phyloP scores from a whole-genome alignment of 1,284 basidiomycete species.

The Trichosporon sp. region DNA sequence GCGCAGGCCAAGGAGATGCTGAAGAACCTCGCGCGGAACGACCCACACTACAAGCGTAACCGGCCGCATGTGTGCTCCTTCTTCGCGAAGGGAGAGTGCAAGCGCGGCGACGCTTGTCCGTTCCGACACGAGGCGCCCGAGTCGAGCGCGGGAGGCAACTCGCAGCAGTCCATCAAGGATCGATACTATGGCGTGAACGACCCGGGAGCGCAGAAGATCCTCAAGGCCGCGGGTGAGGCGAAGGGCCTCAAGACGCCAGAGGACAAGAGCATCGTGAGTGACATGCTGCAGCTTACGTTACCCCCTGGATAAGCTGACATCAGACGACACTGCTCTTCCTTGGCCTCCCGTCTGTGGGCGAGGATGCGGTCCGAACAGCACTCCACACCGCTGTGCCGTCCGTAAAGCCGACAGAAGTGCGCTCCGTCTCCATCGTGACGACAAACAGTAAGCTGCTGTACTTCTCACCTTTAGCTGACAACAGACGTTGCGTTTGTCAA shows the following conservation, averaged over 20 bases:
- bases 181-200: constrained; percentile 85
- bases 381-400: constrained; percentile 67
- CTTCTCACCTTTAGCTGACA: not conserved
- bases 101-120: constrained; percentile 83
- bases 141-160: constrained; percentile 57
- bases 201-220: constrained; percentile 82
- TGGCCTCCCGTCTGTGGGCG: constrained; percentile 67
- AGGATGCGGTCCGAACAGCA: constrained; percentile 69
- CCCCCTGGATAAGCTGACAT: not conserved
- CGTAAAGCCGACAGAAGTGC: constrained; percentile 64
- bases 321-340: constrained; percentile 90
- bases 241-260: constrained; percentile 85
- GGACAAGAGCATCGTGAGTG: constrained; percentile 72
- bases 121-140: constrained; percentile 87
- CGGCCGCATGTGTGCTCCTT: constrained; percentile 91
- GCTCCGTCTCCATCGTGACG: constrained; percentile 77
- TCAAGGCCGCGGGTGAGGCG: constrained; percentile 63
- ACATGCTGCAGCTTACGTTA: no score
- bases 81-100: constrained; percentile 92
- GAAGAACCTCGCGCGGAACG: constrained; percentile 84
- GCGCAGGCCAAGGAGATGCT: constrained; percentile 91
- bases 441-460: constrained; percentile 40
- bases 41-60: constrained; percentile 96
- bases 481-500: constrained; percentile 91
- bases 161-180: constrained; percentile 89